Evolutionary conservation across 768 basidiomycete genomes (phyloP), one percentile per base, ranked within the genome.

Genomic region (Collybiopsis confluens): DNA sequence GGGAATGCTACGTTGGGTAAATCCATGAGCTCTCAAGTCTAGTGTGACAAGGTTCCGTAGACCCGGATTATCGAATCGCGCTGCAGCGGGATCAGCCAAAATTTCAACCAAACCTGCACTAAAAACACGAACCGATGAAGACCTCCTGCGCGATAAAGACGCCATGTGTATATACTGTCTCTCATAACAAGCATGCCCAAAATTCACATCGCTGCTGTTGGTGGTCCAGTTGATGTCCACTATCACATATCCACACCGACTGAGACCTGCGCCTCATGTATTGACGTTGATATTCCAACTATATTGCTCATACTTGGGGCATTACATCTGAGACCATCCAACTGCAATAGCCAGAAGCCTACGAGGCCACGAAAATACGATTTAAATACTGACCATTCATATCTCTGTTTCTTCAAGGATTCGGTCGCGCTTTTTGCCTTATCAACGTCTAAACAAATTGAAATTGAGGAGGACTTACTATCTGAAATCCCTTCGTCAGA

Each of bases 41-140:
- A 72, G 44, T 20, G 62, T 64, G 28, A 75, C 55, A 5, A 73
- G 62, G 51, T 74, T 75, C 35, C 73, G 61, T n/a, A 75, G 45
- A 24, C 61, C 28, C 1, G 64, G 61, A 51, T 68, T 67, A 2
- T 61, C 54, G 47, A 69, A 73, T 57, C 71, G 70, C 4, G 58
- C 72, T 72, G 21, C 13, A 2, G 15, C 4, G 20, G 6, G 16
- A 20, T 20, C 21, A 10, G 21, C 36, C 6, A 47, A 33, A 33
- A 33, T 33, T 6, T 33, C 30, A 33, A 33, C n/a, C n/a, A n/a
- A n/a, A n/a, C n/a, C n/a, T n/a, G n/a, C n/a, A n/a, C n/a, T n/a
- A n/a, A n/a, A 33, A 16, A 42, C 45, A 61, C 67, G 23, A 56
- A 72, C 70, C 48, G 27, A 71, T 68, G 47, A 70, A 73, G 20